These are phyloP conservation scores for Plasmodium ovale DNA, from an alignment of 169 alveolate species.

Conservation along the genomic window DNA sequence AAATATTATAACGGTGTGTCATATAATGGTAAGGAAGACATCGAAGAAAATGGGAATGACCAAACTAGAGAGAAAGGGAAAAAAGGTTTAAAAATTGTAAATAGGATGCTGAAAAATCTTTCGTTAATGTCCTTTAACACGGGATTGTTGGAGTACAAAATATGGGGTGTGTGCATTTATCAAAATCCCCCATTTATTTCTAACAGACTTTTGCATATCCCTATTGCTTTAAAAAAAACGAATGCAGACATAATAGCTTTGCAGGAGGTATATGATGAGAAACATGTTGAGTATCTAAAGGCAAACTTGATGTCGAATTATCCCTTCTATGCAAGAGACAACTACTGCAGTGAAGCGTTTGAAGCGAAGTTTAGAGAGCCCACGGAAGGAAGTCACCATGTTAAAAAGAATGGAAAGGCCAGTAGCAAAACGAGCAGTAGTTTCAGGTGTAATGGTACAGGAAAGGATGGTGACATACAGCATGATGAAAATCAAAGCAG, in stretches of 20 bases:
- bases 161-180: constrained; percentile 89
- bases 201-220: constrained; percentile 88
- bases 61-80: constrained; percentile 1
- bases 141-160: constrained; percentile 90
- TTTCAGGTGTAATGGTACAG: no score
- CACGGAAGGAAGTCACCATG: not conserved
- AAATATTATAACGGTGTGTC: not conserved
- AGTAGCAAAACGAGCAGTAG: not conserved
- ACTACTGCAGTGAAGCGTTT: constrained; percentile 40
- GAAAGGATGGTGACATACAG: no score
- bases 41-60: not conserved
- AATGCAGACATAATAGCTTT: constrained; percentile 92
- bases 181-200: constrained; percentile 93
- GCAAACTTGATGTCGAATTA: constrained; percentile 83
- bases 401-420: not conserved
- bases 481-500: no score
- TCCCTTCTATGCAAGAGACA: constrained; percentile 87
- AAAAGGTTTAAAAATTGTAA: constrained; percentile 27
- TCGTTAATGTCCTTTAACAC: constrained; percentile 90
- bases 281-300: constrained; percentile 88
- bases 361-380: constrained; percentile 4
- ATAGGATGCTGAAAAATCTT: constrained; percentile 77
- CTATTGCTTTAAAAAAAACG: constrained; percentile 87
- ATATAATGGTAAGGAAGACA: not conserved
- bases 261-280: constrained; percentile 90